Conservation (phyloP, 225 moss, liverwort and hornwort genomes). For the Lunularia cruciata region DNA sequence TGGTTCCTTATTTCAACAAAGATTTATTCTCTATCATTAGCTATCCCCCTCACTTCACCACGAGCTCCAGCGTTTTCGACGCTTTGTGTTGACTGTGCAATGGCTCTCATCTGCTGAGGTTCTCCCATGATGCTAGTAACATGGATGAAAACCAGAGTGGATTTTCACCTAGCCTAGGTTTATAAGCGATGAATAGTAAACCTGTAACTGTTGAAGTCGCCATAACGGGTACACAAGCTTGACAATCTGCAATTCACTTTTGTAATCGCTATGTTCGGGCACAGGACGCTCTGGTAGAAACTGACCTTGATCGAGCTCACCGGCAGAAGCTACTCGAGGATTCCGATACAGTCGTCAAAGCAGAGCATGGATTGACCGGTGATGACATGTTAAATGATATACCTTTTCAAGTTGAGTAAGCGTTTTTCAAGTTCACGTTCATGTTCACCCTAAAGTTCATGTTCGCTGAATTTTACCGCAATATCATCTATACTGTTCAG, state of each 20-base stretch:
- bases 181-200: too few species aligned
- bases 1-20: too few species aligned
- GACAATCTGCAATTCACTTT: too few species aligned
- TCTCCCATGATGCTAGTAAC: too few species aligned
- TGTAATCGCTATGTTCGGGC: background rate
- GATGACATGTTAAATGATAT: constrained; percentile 54
- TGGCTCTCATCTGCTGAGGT: too few species aligned
- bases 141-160: too few species aligned
- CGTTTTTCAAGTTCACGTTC: constrained; percentile 12
- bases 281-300: constrained; percentile 32
- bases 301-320: constrained; percentile 21
- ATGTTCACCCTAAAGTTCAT: background rate
- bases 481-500: too few species aligned
- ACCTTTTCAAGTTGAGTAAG: constrained; percentile 71
- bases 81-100: too few species aligned
- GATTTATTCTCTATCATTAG: background rate
- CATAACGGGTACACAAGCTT: background rate
- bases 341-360: constrained; percentile 40
- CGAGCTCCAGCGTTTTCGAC: background rate
- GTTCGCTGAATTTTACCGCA: too few species aligned
- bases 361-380: constrained; percentile 72
- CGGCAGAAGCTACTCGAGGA: constrained; percentile 48
- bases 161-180: too few species aligned
- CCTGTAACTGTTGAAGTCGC: too few species aligned
- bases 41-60: background rate